Evolutionary conservation across 2,329 filamentous ascomycete species (phyloP).

Genomic region (Pseudogymnoascus sp.): DNA sequence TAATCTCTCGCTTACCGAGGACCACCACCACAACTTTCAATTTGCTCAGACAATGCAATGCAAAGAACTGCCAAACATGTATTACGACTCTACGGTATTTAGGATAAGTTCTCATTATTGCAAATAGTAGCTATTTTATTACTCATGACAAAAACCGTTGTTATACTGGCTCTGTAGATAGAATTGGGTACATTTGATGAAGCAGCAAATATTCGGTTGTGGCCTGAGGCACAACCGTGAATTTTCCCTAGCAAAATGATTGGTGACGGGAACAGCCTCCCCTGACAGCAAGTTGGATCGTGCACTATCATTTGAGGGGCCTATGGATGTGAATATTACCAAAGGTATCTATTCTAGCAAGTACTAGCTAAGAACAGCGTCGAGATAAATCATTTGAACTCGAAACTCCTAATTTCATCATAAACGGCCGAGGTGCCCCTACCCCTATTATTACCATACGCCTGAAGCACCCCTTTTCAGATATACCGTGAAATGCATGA

Average conservation of each 20-base stretch:
- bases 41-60: neutral
- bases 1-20: slow-evolving; percentile 25
- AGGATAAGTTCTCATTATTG: neutral
- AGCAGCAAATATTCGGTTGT: neutral
- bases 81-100: neutral
- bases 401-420: slow-evolving; percentile 6
- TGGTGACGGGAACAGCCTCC: neutral
- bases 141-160: neutral
- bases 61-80: neutral
- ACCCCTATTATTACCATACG: slow-evolving; percentile 6
- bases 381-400: slow-evolving; percentile 5
- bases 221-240: neutral
- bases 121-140: neutral
- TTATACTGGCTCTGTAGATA: neutral
- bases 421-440: neutral
- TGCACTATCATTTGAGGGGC: neutral
- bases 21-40: slow-evolving; percentile 13
- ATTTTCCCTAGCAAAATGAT: neutral
- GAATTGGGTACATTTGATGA: slow-evolving; percentile 6
- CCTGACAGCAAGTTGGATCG: neutral
- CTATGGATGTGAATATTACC: neutral
- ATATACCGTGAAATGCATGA: slow-evolving; percentile 7
- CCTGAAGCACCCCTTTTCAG: slow-evolving; percentile 5
- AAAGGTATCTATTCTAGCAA: slow-evolving; percentile 1
- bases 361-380: neutral